Evolutionary conservation across 805 yeast species (phyloP).

Genomic region (Candida maltosa): DNA sequence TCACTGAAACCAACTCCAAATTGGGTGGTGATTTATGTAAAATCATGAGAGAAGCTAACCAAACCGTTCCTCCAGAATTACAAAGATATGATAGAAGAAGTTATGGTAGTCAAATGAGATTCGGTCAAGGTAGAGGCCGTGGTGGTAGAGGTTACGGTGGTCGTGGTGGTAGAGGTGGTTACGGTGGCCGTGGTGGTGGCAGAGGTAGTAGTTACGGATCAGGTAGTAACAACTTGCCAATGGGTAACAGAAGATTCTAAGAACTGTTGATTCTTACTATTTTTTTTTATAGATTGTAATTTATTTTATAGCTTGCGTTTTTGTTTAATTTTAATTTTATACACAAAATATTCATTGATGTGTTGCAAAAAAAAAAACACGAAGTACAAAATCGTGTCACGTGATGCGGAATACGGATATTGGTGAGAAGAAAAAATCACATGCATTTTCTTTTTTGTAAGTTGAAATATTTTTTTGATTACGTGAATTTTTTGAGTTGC

Average conservation of each 20-base stretch:
- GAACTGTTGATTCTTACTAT: no score
- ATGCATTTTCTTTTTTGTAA: no score
- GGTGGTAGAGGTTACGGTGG: slow-evolving; percentile 49
- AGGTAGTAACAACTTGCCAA: slow-evolving; percentile 49
- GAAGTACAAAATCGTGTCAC: no score
- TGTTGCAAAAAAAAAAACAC: no score
- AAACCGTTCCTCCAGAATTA: slow-evolving; percentile 78
- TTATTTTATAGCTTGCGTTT: no score
- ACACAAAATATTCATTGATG: neutral
- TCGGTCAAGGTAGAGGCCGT: slow-evolving; percentile 52
- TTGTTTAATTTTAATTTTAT: neutral
- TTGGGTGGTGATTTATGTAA: slow-evolving; percentile 87
- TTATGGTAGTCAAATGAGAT: slow-evolving; percentile 57
- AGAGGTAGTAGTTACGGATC: slow-evolving; percentile 42
- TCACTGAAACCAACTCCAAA: slow-evolving; percentile 82
- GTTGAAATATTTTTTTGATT: no score
- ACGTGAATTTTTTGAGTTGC: no score
- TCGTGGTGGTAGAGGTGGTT: slow-evolving; percentile 38
- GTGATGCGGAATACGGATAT: no score
- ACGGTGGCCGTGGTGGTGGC: slow-evolving; percentile 47
- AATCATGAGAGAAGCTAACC: slow-evolving; percentile 94
- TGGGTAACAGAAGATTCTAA: slow-evolving; percentile 43
- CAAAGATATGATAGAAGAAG: slow-evolving; percentile 62
- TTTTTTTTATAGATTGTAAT: no score
- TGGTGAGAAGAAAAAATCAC: no score